Percentiles rank a stretch among this genome's conserved stretches.
Conservation (phyloP, 106 monocot genomes). For the Dendrobium officinale region DNA sequence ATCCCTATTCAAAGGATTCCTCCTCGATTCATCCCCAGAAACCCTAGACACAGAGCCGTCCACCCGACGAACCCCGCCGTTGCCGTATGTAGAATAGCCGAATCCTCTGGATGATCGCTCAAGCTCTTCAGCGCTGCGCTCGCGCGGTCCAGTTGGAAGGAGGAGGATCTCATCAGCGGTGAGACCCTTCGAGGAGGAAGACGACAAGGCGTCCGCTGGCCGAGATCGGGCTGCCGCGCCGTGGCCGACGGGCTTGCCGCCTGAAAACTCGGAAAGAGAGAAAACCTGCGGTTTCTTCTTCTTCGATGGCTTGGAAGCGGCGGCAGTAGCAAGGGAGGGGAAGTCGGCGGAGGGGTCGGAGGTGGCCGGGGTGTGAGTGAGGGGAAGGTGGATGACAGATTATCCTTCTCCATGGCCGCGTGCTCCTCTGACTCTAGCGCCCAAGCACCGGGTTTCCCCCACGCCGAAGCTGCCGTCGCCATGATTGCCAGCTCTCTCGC, state of each 20-base stretch:
- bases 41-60: constrained; percentile 20
- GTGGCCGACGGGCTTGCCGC: constrained; percentile 20
- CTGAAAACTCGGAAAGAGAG: constrained; percentile 68
- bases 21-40: constrained; percentile 40
- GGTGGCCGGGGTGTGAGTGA: constrained; percentile 1
- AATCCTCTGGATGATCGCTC: constrained; percentile 52
- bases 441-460: constrained; percentile 89
- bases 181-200: constrained; percentile 21
- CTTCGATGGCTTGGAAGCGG: constrained; percentile 41
- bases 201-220: neutral
- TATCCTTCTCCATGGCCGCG: constrained; percentile 13
- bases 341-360: constrained; percentile 44
- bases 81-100: constrained; percentile 30
- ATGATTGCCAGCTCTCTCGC: neutral
- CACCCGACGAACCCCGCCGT: constrained; percentile 9
- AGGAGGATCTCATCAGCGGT: constrained; percentile 30
- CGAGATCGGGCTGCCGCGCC: constrained; percentile 19
- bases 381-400: constrained; percentile 10
- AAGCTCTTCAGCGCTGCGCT: constrained; percentile 82
- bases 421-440: constrained; percentile 72
- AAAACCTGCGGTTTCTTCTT: constrained; percentile 62
- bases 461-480: constrained; percentile 69
- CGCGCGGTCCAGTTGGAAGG: constrained; percentile 86
- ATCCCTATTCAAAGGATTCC: constrained; percentile 25
- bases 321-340: constrained; percentile 71